Evolutionary conservation across 257 asterid species (phyloP).

Genomic region (Echites panduratus): DNA sequence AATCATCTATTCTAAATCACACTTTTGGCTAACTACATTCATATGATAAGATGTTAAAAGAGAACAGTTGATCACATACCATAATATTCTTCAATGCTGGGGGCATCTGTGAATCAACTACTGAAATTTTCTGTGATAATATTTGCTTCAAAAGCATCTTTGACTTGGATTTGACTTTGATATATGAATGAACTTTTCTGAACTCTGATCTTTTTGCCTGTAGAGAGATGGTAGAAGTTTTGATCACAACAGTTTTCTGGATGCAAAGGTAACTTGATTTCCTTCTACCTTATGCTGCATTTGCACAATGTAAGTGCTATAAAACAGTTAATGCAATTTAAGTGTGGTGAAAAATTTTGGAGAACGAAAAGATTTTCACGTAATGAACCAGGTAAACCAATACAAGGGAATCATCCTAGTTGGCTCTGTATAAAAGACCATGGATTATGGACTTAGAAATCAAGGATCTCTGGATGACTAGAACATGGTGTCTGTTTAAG

Average conservation of each 20-base stretch:
- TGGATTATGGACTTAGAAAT: neutral
- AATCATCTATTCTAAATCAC: neutral
- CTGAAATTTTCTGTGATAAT: neutral
- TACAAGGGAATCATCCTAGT: neutral
- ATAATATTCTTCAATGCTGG: neutral
- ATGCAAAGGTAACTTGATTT: slow-evolving; percentile 59
- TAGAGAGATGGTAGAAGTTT: slow-evolving; percentile 82
- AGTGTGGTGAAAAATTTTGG: neutral
- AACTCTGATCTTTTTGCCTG: slow-evolving; percentile 22
- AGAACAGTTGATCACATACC: neutral
- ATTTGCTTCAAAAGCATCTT: neutral
- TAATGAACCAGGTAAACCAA: neutral
- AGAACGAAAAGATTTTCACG: neutral
- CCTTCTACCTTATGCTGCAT: neutral
- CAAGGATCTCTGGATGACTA: neutral
- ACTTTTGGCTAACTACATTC: neutral
- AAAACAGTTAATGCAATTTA: neutral
- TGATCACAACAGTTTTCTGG: slow-evolving; percentile 71
- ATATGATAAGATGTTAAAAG: neutral
- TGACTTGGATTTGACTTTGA: neutral
- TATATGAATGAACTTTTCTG: neutral
- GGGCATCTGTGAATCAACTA: neutral
- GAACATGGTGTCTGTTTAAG: neutral
- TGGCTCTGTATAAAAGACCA: neutral
- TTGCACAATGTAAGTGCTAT: too few relatives aligned